Conservation (phyloP, 2,329 filamentous ascomycete species). For the Diaporthe amygdali region DNA sequence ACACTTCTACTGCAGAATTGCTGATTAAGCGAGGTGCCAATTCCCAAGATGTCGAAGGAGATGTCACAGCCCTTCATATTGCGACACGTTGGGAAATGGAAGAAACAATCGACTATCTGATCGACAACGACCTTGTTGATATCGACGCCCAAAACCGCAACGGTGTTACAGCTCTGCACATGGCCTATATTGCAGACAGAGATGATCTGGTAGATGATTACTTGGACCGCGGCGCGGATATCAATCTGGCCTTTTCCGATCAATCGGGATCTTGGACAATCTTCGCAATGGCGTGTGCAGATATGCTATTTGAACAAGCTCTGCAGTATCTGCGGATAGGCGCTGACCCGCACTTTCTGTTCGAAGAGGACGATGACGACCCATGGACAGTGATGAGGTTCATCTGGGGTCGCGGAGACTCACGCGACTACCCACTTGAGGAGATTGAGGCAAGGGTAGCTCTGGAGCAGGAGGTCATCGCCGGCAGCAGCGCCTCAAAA, state of each 20-base stretch:
- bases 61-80: background rate
- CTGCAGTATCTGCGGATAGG: background rate
- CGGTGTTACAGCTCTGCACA: background rate
- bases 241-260: background rate
- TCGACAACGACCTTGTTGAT: background rate
- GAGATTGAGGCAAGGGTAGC: background rate
- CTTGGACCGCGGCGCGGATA: background rate
- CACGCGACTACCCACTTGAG: background rate
- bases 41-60: background rate
- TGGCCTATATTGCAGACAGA: background rate
- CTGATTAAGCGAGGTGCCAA: background rate
- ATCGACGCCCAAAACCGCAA: accelerated
- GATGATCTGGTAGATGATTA: background rate
- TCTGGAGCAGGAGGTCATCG: background rate
- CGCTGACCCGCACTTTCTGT: background rate
- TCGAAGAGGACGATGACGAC: accelerated
- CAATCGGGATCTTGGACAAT: background rate
- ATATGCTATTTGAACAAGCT: background rate
- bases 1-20: background rate
- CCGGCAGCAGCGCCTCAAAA: background rate
- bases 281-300: background rate
- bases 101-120: background rate
- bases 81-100: background rate
- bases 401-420: background rate
- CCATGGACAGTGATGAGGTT: background rate